Conservation (phyloP, 179 eudicot species). For the Silene noctiflora region DNA sequence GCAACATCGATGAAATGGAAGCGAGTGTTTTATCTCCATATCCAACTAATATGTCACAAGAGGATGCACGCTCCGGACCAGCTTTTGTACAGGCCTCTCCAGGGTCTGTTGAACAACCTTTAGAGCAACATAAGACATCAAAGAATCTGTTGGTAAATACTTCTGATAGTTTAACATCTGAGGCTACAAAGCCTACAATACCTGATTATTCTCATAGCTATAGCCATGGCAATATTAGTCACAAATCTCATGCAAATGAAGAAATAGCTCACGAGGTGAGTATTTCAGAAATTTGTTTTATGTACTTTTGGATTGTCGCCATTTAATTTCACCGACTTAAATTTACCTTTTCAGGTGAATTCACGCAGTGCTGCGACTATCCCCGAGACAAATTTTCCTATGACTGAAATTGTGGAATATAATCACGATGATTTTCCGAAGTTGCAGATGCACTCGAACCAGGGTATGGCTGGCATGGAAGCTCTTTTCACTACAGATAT, state of each 20-base stretch:
- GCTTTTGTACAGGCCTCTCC: constrained; percentile 41
- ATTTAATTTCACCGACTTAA: neutral
- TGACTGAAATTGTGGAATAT: neutral
- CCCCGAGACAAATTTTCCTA: constrained; percentile 19
- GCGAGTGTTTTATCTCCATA: constrained; percentile 42
- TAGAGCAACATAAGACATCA: constrained; percentile 31
- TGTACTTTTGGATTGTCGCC: neutral
- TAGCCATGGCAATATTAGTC: constrained; percentile 26
- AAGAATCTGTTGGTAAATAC: constrained; percentile 31
- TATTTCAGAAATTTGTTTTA: neutral
- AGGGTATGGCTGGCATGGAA: constrained; percentile 32
- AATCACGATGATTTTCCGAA: neutral
- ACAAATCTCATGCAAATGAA: constrained; percentile 27
- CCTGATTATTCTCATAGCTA: constrained; percentile 29
- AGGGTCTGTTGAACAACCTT: constrained; percentile 24
- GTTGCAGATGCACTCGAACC: constrained; percentile 29
- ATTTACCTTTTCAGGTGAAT: constrained; percentile 46
- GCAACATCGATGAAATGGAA: constrained; percentile 50
- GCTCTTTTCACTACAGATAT: constrained; percentile 19
- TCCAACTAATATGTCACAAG: constrained; percentile 36
- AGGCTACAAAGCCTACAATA: constrained; percentile 19
- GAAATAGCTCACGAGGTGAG: constrained; percentile 42
- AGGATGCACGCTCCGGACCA: constrained; percentile 42
- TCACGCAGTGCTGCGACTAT: constrained; percentile 27
- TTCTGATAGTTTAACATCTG: constrained; percentile 29